Conservation (phyloP, 257 asterid genomes). For the Catharanthus roseus region DNA sequence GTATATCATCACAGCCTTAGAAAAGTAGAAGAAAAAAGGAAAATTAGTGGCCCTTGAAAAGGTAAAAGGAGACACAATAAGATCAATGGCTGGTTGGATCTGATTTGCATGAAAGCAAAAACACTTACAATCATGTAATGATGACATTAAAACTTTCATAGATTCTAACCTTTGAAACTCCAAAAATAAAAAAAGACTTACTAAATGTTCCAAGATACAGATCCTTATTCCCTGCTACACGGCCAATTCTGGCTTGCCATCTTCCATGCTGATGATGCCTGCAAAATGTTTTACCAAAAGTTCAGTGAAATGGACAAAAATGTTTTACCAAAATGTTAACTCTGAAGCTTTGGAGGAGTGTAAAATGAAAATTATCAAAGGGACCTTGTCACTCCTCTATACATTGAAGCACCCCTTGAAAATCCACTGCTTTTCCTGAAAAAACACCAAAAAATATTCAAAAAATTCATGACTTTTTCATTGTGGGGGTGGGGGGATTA, state of each 20-base stretch:
- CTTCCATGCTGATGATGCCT: conserved; percentile 60
- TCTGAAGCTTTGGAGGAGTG: background rate
- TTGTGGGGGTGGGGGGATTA: too few species aligned
- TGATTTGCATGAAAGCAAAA: conserved; percentile 7
- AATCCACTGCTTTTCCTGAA: conserved; percentile 43
- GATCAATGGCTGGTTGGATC: conserved; percentile 5
- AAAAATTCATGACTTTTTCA: background rate
- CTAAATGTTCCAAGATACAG: conserved; percentile 52
- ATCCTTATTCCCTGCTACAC: conserved; percentile 53
- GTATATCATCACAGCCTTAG: conserved; percentile 18
- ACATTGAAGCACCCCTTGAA: conserved; percentile 46
- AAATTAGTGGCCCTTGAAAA: conserved; percentile 17
- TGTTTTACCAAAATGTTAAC: background rate
- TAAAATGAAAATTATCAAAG: background rate
- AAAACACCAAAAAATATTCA: background rate
- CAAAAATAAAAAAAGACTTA: conserved; percentile 12
- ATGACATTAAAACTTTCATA: background rate
- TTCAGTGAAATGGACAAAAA: background rate
- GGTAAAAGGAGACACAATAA: conserved; percentile 9
- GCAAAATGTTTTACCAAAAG: background rate
- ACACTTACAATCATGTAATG: conserved; percentile 14
- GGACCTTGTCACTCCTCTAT: conserved; percentile 48
- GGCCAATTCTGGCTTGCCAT: conserved; percentile 54
- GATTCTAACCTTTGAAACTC: background rate
- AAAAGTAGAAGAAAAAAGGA: conserved; percentile 25